Base-by-base conservation (phyloP, 495 filamentous ascomycete genomes). In the Neurospora sp. region DNA sequence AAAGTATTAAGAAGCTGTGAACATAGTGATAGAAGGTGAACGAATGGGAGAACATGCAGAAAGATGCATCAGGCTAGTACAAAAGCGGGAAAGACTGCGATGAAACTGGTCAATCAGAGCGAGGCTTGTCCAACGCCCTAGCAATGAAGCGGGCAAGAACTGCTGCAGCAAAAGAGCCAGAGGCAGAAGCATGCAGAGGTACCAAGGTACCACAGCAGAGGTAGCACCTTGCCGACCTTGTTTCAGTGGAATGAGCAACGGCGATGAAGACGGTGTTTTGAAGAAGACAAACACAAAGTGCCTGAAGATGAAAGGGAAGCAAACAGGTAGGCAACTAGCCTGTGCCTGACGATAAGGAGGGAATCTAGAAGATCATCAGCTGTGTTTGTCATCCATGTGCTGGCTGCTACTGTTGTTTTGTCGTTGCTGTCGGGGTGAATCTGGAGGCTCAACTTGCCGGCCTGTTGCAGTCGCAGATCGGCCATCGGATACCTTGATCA, bases 101-200 rank as follows among this genome's bases (percentile, higher is more conserved):
- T 71, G 73, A 10, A 69, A 70, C 76, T 77, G 78, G 74, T 42
- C 78, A 80, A 79, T 80, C 74, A 80, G 76, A 79, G 70, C 37
- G 70, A 78, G 70, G 71, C 43, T 73, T 70, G 73, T 73, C 74
- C 73, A 74, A 74, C 40, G 73, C 72, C 74, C 70, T 74, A 73
- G 74, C 73, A 71, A 66, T 71, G 62, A 10, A 21, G 43, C n/a
- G 8, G 19, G 43, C 19, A 45, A 43, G 8, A n/a, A n/a, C 42
- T 9, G 42, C 42, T 43, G 42, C 42, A 43, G 19, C 42, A 19
- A n/a, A n/a, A 38, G 31, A 34, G 31, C 31, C 31, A 42, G 39
- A 42, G 15, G 13, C 39, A 42, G 15, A 42, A 42, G 39, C 39
- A 42, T 45, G 19, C 19, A 9, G 19, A 48, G 19, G 19, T 45